Base-by-base conservation (phyloP, 139 green algal genomes). In the Chlamydomonas urium region DNA sequence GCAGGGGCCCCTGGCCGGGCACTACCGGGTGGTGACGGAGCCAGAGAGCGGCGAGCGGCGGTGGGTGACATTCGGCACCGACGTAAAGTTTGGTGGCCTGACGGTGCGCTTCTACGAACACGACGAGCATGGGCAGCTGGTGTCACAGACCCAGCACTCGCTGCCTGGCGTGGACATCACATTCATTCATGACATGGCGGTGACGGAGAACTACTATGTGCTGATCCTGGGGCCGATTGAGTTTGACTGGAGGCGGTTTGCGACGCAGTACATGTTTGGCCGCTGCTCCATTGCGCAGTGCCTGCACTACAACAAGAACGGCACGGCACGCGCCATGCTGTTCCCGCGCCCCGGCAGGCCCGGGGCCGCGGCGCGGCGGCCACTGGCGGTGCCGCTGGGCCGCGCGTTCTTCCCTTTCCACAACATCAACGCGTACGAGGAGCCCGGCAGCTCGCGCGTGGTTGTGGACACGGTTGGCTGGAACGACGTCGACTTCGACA, bases 351-450 rank as follows among this genome's bases (percentile, higher is more conserved):
- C 77, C 5, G 72, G 68, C 32, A 45, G 72, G 50, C 76, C 48
- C 42, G 76, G 45, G 48, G 56, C 42, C 31, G 29, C 10, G 36
- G 5, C 23, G 31, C 31, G 63, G 21, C 21, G 6, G 23, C 63
- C 63, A n/a, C 6, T 67, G 10, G 60, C 42, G 29, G 6, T 17
- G 19, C 19, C 31, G 17, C 6, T 26, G 17, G 26, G 6, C 19
- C 4, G 8, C 19, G 33, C 84, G 31, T 82, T 75, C 68, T 94
- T 94, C 71, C 56, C 83, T 5, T 93, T 94, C 71, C 89, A 94
- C 69, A 88, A 94, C 69, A 82, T 83, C 19, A 94, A 94, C 53
- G 89, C 85, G 0, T 94, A 79, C 34, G 83, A 93, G 56, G 33
- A 62, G n/a, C 38, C 36, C 4, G 66, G 72, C 42, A n/a, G n/a